Base-by-base conservation (phyloP, 495 filamentous ascomycete genomes). In the Parathielavia appendiculata region DNA sequence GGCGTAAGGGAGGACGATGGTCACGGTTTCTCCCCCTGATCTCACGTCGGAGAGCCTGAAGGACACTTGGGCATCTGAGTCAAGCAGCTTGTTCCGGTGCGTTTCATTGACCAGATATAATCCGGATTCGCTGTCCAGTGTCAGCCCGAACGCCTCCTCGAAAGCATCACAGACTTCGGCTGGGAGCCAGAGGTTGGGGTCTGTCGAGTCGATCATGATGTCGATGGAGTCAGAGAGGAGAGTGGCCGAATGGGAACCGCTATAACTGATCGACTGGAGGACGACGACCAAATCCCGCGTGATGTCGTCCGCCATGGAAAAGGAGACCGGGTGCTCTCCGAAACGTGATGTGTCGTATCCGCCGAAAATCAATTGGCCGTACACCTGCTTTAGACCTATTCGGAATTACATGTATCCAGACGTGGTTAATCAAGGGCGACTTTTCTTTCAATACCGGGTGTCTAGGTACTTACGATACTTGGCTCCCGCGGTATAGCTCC, bases 191-290 rank as follows among this genome's bases (percentile, higher is more conserved):
- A 46, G 43, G 22, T 46, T 23, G 4, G 43, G 43, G 43, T 46
- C 43, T 46, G 43, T 46, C 43, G 43, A 46, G 19, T 46, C 43
- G 22, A 46, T 46, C 43, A 46, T 46, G 43, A 46, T 46, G 17
- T 46, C 14, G 43, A 46, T 46, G 19, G 43, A 14, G 7, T 23
- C 13, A 19, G 43, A 46, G 43, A 46, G 43, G 9, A 46, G 13
- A 12, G 43, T 46, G 13, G 43, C 43, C 7, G 43, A 46, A 1
- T 5, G 1, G 17, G 43, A 46, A 8, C 43, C 43, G 43, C 43
- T 46, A 11, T 46, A 46, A 19, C 43, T 46, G 17, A 46, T 46
- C 10, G 43, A 46, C 43, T 46, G 43, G 12, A 46, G 43, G 7
- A 4, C 43, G 20, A 46, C 43, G 2, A 46, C 43, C 19, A 46